phyloP scores from a whole-genome alignment of 257 asterid species.

The Coffea canephora region DNA sequence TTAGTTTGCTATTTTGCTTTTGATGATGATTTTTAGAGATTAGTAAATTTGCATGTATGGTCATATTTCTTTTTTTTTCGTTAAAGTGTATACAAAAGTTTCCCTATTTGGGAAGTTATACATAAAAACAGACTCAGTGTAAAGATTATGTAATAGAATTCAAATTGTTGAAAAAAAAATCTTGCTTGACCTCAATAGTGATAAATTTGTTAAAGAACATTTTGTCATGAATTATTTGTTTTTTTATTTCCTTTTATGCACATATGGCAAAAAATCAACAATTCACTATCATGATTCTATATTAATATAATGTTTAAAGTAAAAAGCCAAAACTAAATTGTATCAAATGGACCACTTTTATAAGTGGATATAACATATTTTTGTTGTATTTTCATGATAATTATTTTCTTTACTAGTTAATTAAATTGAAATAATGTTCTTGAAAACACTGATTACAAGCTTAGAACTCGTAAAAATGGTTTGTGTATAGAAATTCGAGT shows the following conservation, averaged over 20 bases:
- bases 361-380: neutral
- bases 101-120: neutral
- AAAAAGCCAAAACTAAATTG: neutral
- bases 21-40: neutral
- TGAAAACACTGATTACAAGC: neutral
- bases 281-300: neutral
- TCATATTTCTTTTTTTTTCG: too few species aligned
- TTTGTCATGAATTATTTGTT: neutral
- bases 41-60: neutral
- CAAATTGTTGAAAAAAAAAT: neutral
- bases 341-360: neutral
- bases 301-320: neutral
- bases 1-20: neutral
- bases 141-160: neutral
- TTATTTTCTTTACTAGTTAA: neutral
- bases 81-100: neutral
- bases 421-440: neutral
- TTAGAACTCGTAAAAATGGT: neutral
- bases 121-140: too few species aligned
- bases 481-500: neutral
- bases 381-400: neutral
- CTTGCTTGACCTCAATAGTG: neutral
- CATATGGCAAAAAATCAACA: neutral
- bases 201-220: neutral
- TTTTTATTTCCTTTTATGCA: too few species aligned